Evolutionary conservation across 1,284 basidiomycete species (phyloP).

Genomic region (Trametes sp.): DNA sequence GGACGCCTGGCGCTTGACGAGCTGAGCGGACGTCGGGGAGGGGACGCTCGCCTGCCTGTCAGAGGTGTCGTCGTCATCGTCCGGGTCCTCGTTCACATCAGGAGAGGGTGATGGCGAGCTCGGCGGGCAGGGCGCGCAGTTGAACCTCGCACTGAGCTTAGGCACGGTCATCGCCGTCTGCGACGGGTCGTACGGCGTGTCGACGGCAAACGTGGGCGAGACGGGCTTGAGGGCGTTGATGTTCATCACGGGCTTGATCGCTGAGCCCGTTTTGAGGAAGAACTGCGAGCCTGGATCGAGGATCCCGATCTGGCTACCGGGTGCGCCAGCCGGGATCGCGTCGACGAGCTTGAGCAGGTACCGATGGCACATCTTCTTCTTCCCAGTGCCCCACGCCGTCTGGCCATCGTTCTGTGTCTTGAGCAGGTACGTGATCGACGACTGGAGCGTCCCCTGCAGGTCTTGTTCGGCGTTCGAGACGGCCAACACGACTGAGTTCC

Average conservation of each 20-base stretch:
- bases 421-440: constrained; percentile 11
- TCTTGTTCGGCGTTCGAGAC: constrained; percentile 14
- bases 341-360: constrained; percentile 10
- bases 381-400: constrained; percentile 13
- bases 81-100: neutral
- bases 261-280: neutral
- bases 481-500: neutral
- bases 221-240: neutral
- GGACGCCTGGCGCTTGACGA: constrained; percentile 10
- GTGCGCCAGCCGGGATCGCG: neutral
- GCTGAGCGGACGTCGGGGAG: neutral
- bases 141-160: neutral
- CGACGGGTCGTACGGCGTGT: constrained; percentile 9
- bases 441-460: constrained; percentile 12
- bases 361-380: constrained; percentile 12
- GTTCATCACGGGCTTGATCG: constrained; percentile 2
- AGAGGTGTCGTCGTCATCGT: neutral
- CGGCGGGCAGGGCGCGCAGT: neutral
- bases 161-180: constrained; percentile 7
- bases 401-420: neutral
- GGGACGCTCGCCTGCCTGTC: neutral
- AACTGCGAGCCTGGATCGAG: constrained; percentile 15
- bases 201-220: neutral
- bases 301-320: constrained; percentile 10
- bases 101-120: neutral